Conservation (phyloP, 164 flowering plant genomes). For the Akebia trifoliata region DNA sequence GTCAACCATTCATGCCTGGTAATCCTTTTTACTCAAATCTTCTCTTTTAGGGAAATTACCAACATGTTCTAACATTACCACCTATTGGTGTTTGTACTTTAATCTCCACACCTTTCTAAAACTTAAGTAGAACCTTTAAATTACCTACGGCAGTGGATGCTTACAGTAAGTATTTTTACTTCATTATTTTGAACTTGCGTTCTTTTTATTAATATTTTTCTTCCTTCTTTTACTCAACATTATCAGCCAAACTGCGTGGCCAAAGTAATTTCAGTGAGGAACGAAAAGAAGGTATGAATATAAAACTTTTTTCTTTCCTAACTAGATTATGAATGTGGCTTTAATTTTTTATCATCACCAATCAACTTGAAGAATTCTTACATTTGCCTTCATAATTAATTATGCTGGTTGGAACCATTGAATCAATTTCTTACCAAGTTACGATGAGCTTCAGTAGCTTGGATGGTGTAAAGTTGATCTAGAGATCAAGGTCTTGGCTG, state of each 20-base stretch:
- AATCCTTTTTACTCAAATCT: conserved; percentile 14
- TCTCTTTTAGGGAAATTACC: too few relatives aligned
- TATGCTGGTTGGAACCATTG: too few relatives aligned
- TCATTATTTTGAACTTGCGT: neutral
- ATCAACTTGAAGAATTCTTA: neutral
- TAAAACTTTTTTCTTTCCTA: neutral
- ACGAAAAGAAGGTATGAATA: conserved; percentile 58
- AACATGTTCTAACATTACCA: too few relatives aligned
- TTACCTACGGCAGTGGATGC: too few relatives aligned
- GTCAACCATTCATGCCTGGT: conserved; percentile 81
- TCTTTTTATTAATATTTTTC: conserved; percentile 1
- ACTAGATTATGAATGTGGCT: neutral
- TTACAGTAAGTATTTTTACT: too few relatives aligned
- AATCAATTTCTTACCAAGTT: too few relatives aligned
- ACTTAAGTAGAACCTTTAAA: too few relatives aligned
- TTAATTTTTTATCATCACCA: neutral
- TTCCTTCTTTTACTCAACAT: conserved; percentile 14
- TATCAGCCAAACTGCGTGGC: conserved; percentile 74
- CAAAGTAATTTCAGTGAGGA: conserved; percentile 52
- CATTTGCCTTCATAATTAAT: neutral
- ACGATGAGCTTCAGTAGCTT: too few relatives aligned
- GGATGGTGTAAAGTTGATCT: too few relatives aligned
- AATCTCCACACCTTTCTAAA: too few relatives aligned
- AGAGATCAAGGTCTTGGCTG: too few relatives aligned
- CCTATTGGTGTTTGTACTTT: too few relatives aligned